Evolutionary conservation across 2,329 filamentous ascomycete genomes (phyloP).

Genomic region (Nothomitra cinnamomea): DNA sequence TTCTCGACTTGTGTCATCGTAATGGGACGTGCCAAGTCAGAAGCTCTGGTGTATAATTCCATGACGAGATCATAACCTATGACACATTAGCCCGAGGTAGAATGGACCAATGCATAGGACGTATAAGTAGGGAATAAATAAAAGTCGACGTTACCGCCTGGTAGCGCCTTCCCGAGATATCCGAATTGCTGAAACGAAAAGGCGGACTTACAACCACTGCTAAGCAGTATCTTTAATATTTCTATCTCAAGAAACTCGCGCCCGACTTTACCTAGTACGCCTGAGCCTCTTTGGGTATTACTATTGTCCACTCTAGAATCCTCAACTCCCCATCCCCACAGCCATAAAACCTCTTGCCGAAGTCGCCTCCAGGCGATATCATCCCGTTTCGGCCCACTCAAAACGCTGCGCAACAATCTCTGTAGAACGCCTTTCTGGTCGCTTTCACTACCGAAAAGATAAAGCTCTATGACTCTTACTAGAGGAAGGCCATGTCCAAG

Average conservation of each 20-base stretch:
- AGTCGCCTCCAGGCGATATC: conserved; percentile 46
- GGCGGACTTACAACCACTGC: conserved; percentile 36
- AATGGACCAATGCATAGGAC: no score
- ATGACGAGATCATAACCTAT: conserved; percentile 43
- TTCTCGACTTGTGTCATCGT: conserved; percentile 35
- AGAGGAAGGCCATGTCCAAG: conserved; percentile 26
- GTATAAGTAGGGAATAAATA: neutral
- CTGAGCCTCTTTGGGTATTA: conserved; percentile 21
- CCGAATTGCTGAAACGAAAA: neutral
- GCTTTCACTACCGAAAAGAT: conserved; percentile 41
- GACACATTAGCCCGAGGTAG: conserved; percentile 3
- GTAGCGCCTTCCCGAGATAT: neutral
- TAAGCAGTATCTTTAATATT: conserved; percentile 49
- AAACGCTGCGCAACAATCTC: conserved; percentile 39
- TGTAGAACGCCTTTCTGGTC: conserved; percentile 46
- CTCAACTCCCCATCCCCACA: conserved; percentile 51
- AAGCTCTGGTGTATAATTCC: conserved; percentile 40
- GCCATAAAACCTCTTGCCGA: conserved; percentile 52
- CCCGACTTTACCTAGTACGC: conserved; percentile 37
- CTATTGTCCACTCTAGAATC: conserved; percentile 20
- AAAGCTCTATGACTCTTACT: conserved; percentile 36
- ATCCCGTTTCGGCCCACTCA: conserved; percentile 36
- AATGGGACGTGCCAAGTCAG: conserved; percentile 31
- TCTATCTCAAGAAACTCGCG: conserved; percentile 49
- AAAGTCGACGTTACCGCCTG: neutral